Percentiles rank a stretch among this genome's conserved stretches.
Conservation (phyloP, 305 asterid genomes). For the Fraxinus platypoda region DNA sequence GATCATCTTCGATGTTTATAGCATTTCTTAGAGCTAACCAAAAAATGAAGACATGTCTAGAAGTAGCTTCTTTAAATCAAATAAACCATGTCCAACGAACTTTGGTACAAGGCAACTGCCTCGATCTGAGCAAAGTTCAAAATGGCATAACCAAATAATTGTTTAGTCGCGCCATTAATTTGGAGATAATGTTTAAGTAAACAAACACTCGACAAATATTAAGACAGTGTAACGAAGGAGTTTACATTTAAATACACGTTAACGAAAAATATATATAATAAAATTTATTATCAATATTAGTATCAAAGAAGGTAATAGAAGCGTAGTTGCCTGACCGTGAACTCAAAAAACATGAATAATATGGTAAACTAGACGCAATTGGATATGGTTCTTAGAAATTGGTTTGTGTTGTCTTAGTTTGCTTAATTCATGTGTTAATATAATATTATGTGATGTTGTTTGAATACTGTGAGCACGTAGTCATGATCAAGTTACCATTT, state of each 20-base stretch:
- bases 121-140: background rate
- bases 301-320: too few relatives aligned
- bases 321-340: too few relatives aligned
- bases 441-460: background rate
- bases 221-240: too few relatives aligned
- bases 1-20: too few relatives aligned
- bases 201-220: too few relatives aligned
- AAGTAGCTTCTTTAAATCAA: background rate
- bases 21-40: too few relatives aligned
- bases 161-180: background rate
- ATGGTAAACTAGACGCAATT: too few relatives aligned
- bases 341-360: too few relatives aligned
- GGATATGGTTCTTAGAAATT: background rate
- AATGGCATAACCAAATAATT: background rate
- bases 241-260: too few relatives aligned
- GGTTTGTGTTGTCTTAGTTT: background rate
- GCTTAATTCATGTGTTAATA: background rate
- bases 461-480: background rate
- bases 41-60: background rate
- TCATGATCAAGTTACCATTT: background rate
- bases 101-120: background rate
- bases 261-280: too few relatives aligned
- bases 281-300: too few relatives aligned
- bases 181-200: background rate
- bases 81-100: background rate